Percentiles rank a stretch among this genome's conserved stretches.
phyloP scores from a whole-genome alignment of 371 early-diverging fungal genomes.

The Apophysomyces variabilis region DNA sequence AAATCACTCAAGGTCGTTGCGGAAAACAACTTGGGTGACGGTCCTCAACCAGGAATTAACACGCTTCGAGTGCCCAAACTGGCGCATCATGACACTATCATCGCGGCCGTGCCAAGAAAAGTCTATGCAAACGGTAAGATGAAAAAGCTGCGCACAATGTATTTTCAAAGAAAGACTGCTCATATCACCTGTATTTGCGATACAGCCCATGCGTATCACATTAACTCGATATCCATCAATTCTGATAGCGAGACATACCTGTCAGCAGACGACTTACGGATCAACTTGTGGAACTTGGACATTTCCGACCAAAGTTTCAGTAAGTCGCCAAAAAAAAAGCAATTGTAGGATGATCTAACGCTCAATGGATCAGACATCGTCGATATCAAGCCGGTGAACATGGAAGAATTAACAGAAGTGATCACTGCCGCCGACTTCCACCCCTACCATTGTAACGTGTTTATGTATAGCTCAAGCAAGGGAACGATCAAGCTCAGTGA shows the following conservation, averaged over 20 bases:
- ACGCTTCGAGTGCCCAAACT: conserved; percentile 83
- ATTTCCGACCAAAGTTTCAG: conserved; percentile 97
- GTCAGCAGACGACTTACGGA: conserved; percentile 97
- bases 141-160: too few relatives aligned
- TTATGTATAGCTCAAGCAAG: conserved; percentile 98
- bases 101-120: conserved; percentile 93
- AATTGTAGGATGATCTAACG: neutral
- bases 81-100: conserved; percentile 92
- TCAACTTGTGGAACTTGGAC: conserved; percentile 98
- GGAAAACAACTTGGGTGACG: conserved; percentile 81
- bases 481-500: conserved; percentile 97
- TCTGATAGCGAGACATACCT: conserved; percentile 97
- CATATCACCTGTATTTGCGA: neutral
- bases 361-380: conserved; percentile 80
- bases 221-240: conserved; percentile 98
- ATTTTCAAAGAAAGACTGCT: too few relatives aligned
- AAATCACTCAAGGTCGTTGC: conserved; percentile 92
- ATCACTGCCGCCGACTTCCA: conserved; percentile 99
- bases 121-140: conserved; percentile 85
- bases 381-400: conserved; percentile 99
- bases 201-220: conserved; percentile 96
- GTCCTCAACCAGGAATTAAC: conserved; percentile 47
- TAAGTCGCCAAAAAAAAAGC: conserved; percentile 36
- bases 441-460: conserved; percentile 92
- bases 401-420: conserved; percentile 99